Percentiles rank a stretch among this genome's conserved stretches.
These are phyloP conservation scores for Podila epigama DNA, from an alignment of 192 early-diverging fungal species.

Conservation along the genomic window DNA sequence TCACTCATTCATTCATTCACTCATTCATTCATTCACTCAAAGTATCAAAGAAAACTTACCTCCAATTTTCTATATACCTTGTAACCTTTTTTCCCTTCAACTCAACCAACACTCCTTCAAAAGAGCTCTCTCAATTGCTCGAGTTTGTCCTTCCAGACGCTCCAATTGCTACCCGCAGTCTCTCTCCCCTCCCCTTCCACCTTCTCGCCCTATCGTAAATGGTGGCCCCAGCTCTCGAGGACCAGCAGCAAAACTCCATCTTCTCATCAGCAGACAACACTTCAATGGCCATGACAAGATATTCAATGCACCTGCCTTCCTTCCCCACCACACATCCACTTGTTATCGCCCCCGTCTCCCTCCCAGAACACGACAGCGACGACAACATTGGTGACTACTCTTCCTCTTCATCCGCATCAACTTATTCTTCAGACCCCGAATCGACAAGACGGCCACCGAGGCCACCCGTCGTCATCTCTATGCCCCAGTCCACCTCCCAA, in stretches of 20 bases:
- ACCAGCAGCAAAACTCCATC: neutral
- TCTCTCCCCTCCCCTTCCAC: too few relatives aligned
- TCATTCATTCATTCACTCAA: too few relatives aligned
- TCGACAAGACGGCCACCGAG: neutral
- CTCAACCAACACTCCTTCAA: too few relatives aligned
- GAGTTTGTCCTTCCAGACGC: too few relatives aligned
- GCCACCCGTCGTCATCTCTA: neutral
- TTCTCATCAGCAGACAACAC: neutral
- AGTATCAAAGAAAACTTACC: too few relatives aligned
- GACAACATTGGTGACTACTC: too few relatives aligned
- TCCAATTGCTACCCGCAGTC: too few relatives aligned
- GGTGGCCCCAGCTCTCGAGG: neutral
- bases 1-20: neutral
- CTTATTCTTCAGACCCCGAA: neutral
- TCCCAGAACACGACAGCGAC: too few relatives aligned
- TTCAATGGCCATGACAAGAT: neutral
- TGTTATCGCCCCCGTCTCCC: neutral
- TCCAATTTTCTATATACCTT: too few relatives aligned
- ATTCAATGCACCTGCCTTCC: neutral
- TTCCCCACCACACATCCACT: neutral
- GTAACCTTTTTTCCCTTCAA: too few relatives aligned
- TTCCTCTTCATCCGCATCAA: neutral
- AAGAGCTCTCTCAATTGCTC: too few relatives aligned
- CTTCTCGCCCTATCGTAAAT: neutral
- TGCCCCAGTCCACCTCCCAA: neutral